Evolutionary conservation across 305 asterid species (phyloP), one percentile per base, ranked within the genome.

Genomic region (Fraxinus nigra): DNA sequence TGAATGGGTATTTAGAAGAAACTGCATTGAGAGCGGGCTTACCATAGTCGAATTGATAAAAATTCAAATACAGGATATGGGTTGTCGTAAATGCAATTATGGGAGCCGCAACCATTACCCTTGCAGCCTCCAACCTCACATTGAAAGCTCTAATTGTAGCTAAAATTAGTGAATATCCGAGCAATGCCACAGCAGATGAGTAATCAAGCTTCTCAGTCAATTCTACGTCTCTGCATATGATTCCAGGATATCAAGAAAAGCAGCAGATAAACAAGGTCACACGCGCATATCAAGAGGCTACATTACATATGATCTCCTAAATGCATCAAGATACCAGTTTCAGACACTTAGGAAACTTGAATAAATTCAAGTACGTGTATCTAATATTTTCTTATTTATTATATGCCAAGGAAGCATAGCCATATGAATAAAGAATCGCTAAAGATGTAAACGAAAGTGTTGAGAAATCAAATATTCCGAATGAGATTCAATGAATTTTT

Each of bases 31-130:
- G 76, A 63, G 86, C 18, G 88, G 72, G 61, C 89, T 86, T 90
- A 94, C 97, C 94, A 40, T 90, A 88, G 88, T 93, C 93, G 46
- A 94, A 86, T 11, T 90, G 89, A 69, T 92, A 94, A 72, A 90
- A 89, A 87, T 93, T 94, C 88, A 94, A 80, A 85, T 87, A 94
- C 86, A 94, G 82, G 87, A 94, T 90, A 85, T 95, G 99, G 78
- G 98, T 95, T 8, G 92, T 86, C 84, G 92, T 84, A 72, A 94
- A 94, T 48, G 98, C 98, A 59, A 94, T 75, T 75, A 94, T 61
- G 54, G 99, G 99, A 80, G 99, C 97, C 26, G 98, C 89, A 84
- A 94, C 92, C 98, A 95, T 95, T 90, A 95, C 98, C 89, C 99
- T 88, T 48, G 93, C 89, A 82, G 99, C 99, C 88, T 95, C 99